Evolutionary conservation across 73 alveolate species (phyloP), one percentile per base, ranked within the genome.

Genomic region (Paramecium pentaurelia): DNA sequence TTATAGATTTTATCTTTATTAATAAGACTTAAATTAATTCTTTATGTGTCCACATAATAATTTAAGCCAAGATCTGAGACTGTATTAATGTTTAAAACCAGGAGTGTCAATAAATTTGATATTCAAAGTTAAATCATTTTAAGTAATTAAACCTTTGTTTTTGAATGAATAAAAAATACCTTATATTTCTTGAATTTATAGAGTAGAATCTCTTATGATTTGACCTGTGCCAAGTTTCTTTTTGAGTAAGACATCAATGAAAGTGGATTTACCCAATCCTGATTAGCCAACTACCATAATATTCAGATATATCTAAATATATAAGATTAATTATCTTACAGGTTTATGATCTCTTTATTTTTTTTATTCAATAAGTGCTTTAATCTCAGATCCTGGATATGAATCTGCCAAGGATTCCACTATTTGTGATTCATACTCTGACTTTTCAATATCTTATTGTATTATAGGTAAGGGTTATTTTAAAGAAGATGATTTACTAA

Each of bases 211-310:
- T 14, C 91, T 20, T 8, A 80, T 80, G 9, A 80, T 80, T 25
- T 42, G 22, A 28, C 75, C 34, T 3, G 16, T 44, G 14, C 75
- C 49, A 16, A 60, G 22, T 36, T 47, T 83, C 51, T 71, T 68
- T 30, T 89, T 89, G 49, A 89, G 32, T 36, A 89, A n/a, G 1
- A 83, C 92, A 37, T 89, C 94, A 12, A 89, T 71, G 68, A 89
- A 89, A 9, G 94, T 89, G 20, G 92, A 71, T 38, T 88, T 89
- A 12, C 94, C 94, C 34, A 89, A 71, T 22, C 92, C 94, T 71
- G 86, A 45, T 10, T 40, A 45, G 8, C 94, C 94, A 22, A 36
- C 94, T 3, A 89, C 94, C 94, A 89, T 89, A 10, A 71, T 83
- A 32, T 89, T 89, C 0, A 89, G 27, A 20, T 40, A 71, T 3